Evolutionary conservation across 495 filamentous ascomycete genomes (phyloP).

Genomic region (Daldinia caldariorum): DNA sequence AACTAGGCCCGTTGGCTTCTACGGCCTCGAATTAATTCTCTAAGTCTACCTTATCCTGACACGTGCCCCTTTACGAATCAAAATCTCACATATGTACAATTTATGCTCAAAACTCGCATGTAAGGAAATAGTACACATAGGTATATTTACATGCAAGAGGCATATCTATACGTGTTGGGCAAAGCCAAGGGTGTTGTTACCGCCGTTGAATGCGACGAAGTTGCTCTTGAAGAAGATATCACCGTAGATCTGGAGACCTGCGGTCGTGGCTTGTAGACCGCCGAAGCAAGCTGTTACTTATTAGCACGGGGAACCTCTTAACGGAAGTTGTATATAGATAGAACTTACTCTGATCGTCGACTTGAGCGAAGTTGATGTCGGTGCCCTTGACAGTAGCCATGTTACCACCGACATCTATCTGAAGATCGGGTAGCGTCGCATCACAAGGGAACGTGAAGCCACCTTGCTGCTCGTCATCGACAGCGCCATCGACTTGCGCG

Average conservation of each 20-base stretch:
- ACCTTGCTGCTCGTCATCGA: conserved; percentile 57
- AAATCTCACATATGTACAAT: conserved; percentile 38
- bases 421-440: conserved; percentile 68
- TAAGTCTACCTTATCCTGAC: conserved; percentile 30
- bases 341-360: conserved; percentile 59
- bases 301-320: conserved; percentile 19
- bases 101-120: conserved; percentile 8
- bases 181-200: conserved; percentile 68
- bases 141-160: conserved; percentile 9
- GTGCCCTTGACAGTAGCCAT: conserved; percentile 72
- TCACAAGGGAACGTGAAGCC: conserved; percentile 69
- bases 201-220: conserved; percentile 81
- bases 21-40: conserved; percentile 16
- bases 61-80: conserved; percentile 10
- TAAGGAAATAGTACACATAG: conserved; percentile 13
- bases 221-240: conserved; percentile 83
- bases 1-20: conserved; percentile 1
- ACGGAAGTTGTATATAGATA: not conserved
- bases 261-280: conserved; percentile 71
- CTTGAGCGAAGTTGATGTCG: conserved; percentile 71
- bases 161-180: conserved; percentile 58
- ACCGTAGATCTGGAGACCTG: conserved; percentile 74
- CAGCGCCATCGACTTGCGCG: conserved; percentile 65
- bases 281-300: conserved; percentile 70
- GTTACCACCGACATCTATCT: conserved; percentile 69